A percentile compares a stretch with the other conserved stretches of the same genome.
These are phyloP conservation scores for Malus hybrid DNA, from an alignment of 331 rosid species.

Conservation along the genomic window DNA sequence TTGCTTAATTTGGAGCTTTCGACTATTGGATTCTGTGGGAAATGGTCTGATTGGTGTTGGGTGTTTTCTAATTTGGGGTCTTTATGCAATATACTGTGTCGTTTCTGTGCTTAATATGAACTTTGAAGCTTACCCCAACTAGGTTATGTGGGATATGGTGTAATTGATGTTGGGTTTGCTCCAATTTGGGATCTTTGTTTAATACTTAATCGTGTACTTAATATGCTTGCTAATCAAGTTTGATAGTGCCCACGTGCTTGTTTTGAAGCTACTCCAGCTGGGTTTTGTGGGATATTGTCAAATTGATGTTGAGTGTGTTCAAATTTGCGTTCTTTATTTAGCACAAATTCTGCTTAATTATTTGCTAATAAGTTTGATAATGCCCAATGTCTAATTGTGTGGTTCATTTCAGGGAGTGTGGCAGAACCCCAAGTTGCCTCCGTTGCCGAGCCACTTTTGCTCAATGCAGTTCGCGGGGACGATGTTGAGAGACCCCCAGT, in stretches of 20 bases:
- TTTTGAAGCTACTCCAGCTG: neutral
- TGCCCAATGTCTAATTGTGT: neutral
- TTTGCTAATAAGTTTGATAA: neutral
- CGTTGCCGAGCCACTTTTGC: conserved; percentile 72
- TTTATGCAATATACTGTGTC: neutral
- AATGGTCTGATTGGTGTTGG: neutral
- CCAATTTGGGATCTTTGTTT: too few relatives aligned
- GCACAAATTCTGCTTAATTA: neutral
- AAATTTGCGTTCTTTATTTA: neutral
- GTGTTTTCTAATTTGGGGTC: neutral
- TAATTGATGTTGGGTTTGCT: too few relatives aligned
- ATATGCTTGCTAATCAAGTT: too few relatives aligned
- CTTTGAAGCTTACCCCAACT: too few relatives aligned
- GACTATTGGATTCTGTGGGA: neutral
- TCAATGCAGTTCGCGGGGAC: conserved; percentile 82
- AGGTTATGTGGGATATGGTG: too few relatives aligned
- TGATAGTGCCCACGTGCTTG: neutral
- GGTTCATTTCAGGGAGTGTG: conserved; percentile 49
- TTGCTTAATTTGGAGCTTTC: neutral
- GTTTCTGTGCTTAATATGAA: too few relatives aligned
- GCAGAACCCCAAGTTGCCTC: conserved; percentile 57
- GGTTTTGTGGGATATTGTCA: neutral
- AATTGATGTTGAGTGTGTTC: neutral
- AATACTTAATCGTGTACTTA: too few relatives aligned
- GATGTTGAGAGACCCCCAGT: conserved; percentile 95